Conservation (phyloP, 345 rosid species). For the Salix udensis region DNA sequence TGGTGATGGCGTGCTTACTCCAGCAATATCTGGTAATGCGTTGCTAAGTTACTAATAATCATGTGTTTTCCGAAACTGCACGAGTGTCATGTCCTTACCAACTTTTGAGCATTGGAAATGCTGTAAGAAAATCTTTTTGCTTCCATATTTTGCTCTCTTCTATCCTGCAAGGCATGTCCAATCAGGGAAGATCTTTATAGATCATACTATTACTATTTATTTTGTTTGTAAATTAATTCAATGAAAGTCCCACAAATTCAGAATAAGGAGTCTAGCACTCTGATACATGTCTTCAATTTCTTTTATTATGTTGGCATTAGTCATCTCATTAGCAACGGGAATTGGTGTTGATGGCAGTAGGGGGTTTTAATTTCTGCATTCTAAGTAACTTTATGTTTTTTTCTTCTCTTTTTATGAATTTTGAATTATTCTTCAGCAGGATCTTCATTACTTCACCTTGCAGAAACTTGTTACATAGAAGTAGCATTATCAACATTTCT, state of each 20-base stretch:
- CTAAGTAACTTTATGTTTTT: neutral
- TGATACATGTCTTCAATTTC: neutral
- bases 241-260: neutral
- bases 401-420: neutral
- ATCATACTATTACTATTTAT: neutral
- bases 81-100: neutral
- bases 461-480: neutral
- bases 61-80: neutral
- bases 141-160: neutral
- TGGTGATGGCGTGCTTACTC: conserved; percentile 88
- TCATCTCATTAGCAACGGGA: neutral
- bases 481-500: neutral
- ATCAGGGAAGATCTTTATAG: neutral
- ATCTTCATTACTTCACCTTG: neutral
- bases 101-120: neutral
- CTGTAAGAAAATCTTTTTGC: neutral
- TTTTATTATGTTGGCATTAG: neutral
- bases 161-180: conserved; percentile 1
- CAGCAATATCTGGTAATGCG: conserved; percentile 75
- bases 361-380: neutral
- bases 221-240: neutral
- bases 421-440: neutral
- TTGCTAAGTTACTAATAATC: neutral
- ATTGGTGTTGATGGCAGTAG: neutral
- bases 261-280: neutral